Conservation (phyloP, 495 filamentous ascomycete species). For the Xylaria longipes region DNA sequence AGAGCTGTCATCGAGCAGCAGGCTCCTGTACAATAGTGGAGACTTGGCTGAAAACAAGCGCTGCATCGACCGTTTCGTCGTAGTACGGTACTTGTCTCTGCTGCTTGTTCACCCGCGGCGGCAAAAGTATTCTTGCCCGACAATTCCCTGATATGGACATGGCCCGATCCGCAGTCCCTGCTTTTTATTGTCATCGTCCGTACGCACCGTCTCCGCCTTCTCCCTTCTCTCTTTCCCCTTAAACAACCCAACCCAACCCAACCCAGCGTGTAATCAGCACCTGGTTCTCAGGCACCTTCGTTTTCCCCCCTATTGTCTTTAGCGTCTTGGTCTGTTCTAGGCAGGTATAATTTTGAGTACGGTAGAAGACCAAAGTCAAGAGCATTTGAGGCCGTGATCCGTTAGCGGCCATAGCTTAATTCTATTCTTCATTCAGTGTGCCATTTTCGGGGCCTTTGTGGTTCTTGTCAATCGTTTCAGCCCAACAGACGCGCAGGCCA, state of each 20-base stretch:
- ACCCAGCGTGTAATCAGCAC: not conserved
- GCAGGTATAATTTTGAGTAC: not conserved
- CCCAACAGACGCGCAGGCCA: not conserved
- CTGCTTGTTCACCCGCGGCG: not conserved
- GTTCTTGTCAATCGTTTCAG: constrained; percentile 21
- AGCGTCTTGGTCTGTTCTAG: not conserved
- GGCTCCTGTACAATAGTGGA: not conserved
- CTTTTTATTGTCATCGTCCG: constrained; percentile 9
- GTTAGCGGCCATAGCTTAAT: not conserved
- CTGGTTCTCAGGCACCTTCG: not conserved
- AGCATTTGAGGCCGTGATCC: not conserved
- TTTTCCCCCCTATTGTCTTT: not conserved
- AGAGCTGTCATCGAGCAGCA: not conserved
- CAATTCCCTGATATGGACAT: not conserved
- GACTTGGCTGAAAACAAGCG: not conserved
- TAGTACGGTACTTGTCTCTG: not conserved
- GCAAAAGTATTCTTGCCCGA: not conserved
- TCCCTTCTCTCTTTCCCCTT: not conserved
- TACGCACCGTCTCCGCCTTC: not conserved
- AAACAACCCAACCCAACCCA: constrained; percentile 3
- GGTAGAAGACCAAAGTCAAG: not conserved
- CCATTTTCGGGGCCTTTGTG: constrained; percentile 9
- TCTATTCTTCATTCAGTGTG: not conserved
- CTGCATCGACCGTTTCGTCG: not conserved
- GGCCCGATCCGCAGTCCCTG: constrained; percentile 11